Percentiles rank a stretch among this genome's conserved stretches.
phyloP scores from a whole-genome alignment of 2,329 filamentous ascomycete genomes.

The Amauroascus niger region DNA sequence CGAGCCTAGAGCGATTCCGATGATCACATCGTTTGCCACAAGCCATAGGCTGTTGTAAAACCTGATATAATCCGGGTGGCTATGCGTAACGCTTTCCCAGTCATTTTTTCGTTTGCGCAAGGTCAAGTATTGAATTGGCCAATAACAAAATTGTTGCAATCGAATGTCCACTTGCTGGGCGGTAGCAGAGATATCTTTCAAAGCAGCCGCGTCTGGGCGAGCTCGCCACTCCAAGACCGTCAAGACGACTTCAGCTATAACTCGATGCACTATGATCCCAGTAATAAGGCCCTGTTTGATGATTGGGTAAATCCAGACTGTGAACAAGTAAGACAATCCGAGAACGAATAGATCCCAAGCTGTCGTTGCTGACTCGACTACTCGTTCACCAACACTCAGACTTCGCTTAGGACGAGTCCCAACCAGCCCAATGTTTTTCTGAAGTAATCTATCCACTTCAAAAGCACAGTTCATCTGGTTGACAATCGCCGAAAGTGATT shows the following conservation, averaged over 20 bases:
- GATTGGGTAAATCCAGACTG: conserved; percentile 67
- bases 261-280: conserved; percentile 65
- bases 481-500: conserved; percentile 67
- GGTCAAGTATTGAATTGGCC: conserved; percentile 93
- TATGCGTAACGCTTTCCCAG: conserved; percentile 92
- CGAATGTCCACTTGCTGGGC: conserved; percentile 96
- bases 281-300: conserved; percentile 65
- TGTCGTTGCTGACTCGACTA: conserved; percentile 85
- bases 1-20: conserved; percentile 88
- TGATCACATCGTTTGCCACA: conserved; percentile 96
- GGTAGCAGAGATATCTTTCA: conserved; percentile 93
- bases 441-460: conserved; percentile 75
- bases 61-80: conserved; percentile 93
- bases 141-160: conserved; percentile 96
- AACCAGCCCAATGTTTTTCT: conserved; percentile 81
- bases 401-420: conserved; percentile 71
- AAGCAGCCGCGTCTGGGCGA: conserved; percentile 65
- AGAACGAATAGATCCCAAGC: conserved; percentile 65
- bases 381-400: conserved; percentile 84
- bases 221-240: conserved; percentile 74
- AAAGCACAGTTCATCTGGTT: conserved; percentile 94
- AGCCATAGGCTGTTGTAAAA: conserved; percentile 99
- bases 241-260: conserved; percentile 70
- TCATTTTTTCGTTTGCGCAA: conserved; percentile 79
- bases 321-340: conserved; percentile 60